Conservation (phyloP, 805 yeast species). For the Candida oleophila region DNA sequence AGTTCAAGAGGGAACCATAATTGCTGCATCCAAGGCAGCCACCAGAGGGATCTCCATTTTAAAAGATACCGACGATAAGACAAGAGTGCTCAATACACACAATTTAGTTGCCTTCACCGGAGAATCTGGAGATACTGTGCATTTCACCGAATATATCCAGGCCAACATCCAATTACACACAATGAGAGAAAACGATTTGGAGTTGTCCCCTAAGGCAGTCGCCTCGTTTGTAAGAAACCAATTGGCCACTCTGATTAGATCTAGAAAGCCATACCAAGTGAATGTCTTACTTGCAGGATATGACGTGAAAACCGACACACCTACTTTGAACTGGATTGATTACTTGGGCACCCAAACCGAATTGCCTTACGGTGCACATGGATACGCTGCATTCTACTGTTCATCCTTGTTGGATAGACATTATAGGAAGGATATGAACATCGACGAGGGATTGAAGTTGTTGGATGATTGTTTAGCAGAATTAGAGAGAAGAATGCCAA, state of each 20-base stretch:
- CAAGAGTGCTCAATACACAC: conserved; percentile 66
- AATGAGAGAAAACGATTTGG: conserved; percentile 76
- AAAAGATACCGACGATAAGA: conserved; percentile 43
- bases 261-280: conserved; percentile 91
- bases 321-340: conserved; percentile 85
- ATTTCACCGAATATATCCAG: conserved; percentile 91
- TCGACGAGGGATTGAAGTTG: conserved; percentile 76
- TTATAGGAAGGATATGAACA: conserved; percentile 71
- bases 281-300: conserved; percentile 87
- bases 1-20: conserved; percentile 74
- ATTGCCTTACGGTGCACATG: conserved; percentile 96
- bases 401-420: conserved; percentile 88
- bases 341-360: conserved; percentile 89
- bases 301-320: conserved; percentile 56
- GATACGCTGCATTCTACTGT: conserved; percentile 96
- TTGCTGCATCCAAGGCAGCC: conserved; percentile 94
- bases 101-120: conserved; percentile 88
- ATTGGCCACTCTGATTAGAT: conserved; percentile 83
- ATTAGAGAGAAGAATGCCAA: conserved; percentile 80
- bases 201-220: conserved; percentile 80
- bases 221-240: conserved; percentile 87
- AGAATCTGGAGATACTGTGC: conserved; percentile 94
- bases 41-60: conserved; percentile 59
- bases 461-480: conserved; percentile 74
- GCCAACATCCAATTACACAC: conserved; percentile 88